A percentile compares a stretch with the other conserved stretches of the same genome.
These are phyloP conservation scores for Calycina marina DNA, from an alignment of 2,329 filamentous ascomycete species.

Conservation along the genomic window DNA sequence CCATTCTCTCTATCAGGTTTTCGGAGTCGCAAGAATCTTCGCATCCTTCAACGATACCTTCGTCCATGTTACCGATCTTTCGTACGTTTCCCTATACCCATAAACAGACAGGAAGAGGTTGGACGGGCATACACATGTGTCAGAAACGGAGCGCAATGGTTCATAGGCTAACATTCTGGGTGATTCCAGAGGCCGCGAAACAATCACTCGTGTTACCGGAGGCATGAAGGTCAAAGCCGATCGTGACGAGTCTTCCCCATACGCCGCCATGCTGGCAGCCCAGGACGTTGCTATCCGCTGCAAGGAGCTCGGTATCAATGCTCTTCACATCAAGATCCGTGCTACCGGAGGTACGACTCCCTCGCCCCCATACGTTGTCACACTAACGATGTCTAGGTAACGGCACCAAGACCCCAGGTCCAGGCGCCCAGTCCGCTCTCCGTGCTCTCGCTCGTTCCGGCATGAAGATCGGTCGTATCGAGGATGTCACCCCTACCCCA, in stretches of 20 bases:
- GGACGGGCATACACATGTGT: no score
- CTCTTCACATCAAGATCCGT: constrained; percentile 99
- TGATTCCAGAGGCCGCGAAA: constrained; percentile 92
- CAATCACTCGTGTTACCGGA: constrained; percentile 98
- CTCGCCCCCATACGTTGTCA: background rate
- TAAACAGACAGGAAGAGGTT: constrained; percentile 7
- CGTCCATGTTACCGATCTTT: constrained; percentile 99
- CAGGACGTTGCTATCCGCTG: constrained; percentile 92
- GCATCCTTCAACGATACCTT: constrained; percentile 57
- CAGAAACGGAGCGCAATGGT: constrained; percentile 19
- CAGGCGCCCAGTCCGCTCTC: constrained; percentile 97
- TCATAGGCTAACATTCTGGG: constrained; percentile 48
- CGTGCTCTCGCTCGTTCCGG: constrained; percentile 96
- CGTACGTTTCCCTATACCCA: constrained; percentile 37
- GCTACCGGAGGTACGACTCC: constrained; percentile 70
- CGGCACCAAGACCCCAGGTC: constrained; percentile 99
- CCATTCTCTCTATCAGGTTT: no score
- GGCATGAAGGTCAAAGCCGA: constrained; percentile 99
- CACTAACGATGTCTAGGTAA: constrained; percentile 45
- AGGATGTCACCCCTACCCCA: constrained; percentile 98
- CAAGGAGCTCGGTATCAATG: constrained; percentile 76
- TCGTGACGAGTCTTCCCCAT: constrained; percentile 98
- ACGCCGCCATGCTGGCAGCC: constrained; percentile 99
- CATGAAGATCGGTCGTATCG: constrained; percentile 99
- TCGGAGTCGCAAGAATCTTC: constrained; percentile 69